phyloP scores from a whole-genome alignment of 2,329 filamentous ascomycete species.

The Ceratocystis albifundus region DNA sequence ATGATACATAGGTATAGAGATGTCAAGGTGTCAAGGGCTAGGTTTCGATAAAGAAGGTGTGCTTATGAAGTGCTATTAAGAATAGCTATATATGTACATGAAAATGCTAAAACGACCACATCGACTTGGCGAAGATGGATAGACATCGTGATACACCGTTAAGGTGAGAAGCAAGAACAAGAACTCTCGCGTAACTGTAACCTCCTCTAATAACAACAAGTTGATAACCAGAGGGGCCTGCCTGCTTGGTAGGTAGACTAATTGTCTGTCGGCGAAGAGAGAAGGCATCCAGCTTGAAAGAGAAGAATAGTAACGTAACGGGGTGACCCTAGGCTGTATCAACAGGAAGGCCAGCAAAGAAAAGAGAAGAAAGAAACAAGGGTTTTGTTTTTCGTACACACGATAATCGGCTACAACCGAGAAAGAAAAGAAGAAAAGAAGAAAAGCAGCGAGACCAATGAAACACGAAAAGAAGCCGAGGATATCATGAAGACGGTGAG shows the following conservation, averaged over 20 bases:
- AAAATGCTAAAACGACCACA: neutral
- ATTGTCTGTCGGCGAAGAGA: slow-evolving; percentile 16
- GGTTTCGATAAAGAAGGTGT: no score
- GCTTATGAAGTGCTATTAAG: neutral
- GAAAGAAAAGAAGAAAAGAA: slow-evolving; percentile 17
- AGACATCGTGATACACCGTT: neutral
- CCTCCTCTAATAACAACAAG: slow-evolving; percentile 8
- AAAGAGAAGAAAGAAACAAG: neutral
- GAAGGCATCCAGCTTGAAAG: slow-evolving; percentile 23
- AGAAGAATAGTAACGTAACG: slow-evolving; percentile 17
- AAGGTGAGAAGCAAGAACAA: slow-evolving; percentile 9
- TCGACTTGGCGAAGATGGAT: neutral
- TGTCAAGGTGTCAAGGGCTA: neutral
- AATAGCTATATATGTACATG: slow-evolving; percentile 8
- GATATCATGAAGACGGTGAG: slow-evolving; percentile 20
- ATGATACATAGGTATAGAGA: neutral
- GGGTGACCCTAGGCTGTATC: slow-evolving; percentile 24
- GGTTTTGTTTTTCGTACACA: no score
- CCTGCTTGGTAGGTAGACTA: slow-evolving; percentile 19
- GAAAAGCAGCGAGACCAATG: slow-evolving; percentile 13
- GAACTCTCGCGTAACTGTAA: slow-evolving; percentile 18
- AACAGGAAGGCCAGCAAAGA: slow-evolving; percentile 20
- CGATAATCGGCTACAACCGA: no score
- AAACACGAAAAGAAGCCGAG: slow-evolving; percentile 13
- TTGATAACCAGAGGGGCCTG: slow-evolving; percentile 7